Base-by-base conservation (phyloP, 2,329 filamentous ascomycete genomes). In the Alternaria burnsii region DNA sequence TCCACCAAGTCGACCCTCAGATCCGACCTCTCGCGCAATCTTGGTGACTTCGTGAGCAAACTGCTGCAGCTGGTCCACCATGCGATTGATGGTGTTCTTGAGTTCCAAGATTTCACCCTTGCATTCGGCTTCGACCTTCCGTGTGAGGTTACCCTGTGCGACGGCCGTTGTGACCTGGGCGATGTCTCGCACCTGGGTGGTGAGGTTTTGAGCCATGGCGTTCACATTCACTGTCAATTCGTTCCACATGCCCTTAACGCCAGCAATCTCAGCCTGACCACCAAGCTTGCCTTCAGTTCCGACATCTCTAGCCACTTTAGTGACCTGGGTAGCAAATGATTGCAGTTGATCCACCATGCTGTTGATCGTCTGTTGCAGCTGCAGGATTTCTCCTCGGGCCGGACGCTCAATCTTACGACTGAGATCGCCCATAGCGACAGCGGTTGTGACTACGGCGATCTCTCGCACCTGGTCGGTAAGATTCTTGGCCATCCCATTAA, bases 401-500 rank as follows among this genome's bases (percentile, higher is more conserved):
- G 96, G 93, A 66, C 97, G 93, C 63, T 93, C 91, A 75, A 99
- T 97, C 83, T 97, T 98, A 82, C 95, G 93, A 63, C 92, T 97
- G 64, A 99, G 83, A 80, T 99, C 94, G 74, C 94, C 94, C 78
- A 91, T 92, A 52, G 94, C 94, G 63, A 99, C 94, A 60, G 94
- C 94, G 2, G 94, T 97, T 3, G 94, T 98, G 61, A 99, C 95
- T 74, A 94, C 93, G 63, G 94, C 95, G 71, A 99, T 99, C 80
- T 97, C 94, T 82, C 94, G 90, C 76, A 99, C 95, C 83, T 99
- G 94, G 5, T 95, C 97, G 3, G 94, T 98, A 71, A 99, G 83
- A 78, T 98, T 99, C 86, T 95, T 96, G 76, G 94, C 94, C 94
- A 99, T 98, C 70, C 94, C 91, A 81, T 99, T 99, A 81, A 99